Percentiles rank a stretch among this genome's conserved stretches.
Evolutionary conservation across 1,284 basidiomycete species (phyloP).

Genomic region (Meira miltonrushii): DNA sequence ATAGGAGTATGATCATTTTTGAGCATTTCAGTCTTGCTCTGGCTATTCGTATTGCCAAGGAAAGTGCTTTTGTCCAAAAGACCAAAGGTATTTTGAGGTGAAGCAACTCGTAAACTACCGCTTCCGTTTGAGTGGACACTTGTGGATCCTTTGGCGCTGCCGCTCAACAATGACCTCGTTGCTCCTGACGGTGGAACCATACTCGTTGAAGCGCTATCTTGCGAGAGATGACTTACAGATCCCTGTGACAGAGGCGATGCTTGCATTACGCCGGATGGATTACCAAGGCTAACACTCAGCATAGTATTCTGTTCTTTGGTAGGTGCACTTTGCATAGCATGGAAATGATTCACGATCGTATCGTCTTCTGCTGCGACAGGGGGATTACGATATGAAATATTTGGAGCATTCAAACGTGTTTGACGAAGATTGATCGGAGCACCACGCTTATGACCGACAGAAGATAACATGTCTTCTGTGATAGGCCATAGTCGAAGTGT

Average conservation of each 20-base stretch:
- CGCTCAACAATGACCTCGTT: slow-evolving; percentile 29
- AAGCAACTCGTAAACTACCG: slow-evolving; percentile 21
- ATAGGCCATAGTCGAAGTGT: slow-evolving; percentile 89
- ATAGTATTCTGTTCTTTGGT: background rate
- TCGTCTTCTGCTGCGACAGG: slow-evolving; percentile 11
- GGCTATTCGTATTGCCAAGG: background rate
- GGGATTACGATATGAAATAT: slow-evolving; percentile 39
- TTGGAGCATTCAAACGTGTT: slow-evolving; percentile 53
- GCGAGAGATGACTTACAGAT: no score
- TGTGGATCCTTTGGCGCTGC: slow-evolving; percentile 25
- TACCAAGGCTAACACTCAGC: background rate
- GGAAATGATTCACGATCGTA: no score
- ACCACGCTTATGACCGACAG: slow-evolving; percentile 57
- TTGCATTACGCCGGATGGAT: background rate
- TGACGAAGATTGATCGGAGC: slow-evolving; percentile 57
- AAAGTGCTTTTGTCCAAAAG: background rate
- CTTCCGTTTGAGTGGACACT: slow-evolving; percentile 10
- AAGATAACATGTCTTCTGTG: slow-evolving; percentile 64
- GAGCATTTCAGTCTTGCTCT: background rate
- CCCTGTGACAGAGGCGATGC: background rate
- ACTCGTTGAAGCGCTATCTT: background rate
- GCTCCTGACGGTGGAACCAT: slow-evolving; percentile 28
- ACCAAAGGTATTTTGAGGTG: slow-evolving; percentile 14
- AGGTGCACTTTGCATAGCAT: no score
- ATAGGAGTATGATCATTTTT: background rate